These are phyloP conservation scores for Paecilomyces niveus DNA, from an alignment of 2,329 filamentous ascomycete genomes.

Conservation along the genomic window DNA sequence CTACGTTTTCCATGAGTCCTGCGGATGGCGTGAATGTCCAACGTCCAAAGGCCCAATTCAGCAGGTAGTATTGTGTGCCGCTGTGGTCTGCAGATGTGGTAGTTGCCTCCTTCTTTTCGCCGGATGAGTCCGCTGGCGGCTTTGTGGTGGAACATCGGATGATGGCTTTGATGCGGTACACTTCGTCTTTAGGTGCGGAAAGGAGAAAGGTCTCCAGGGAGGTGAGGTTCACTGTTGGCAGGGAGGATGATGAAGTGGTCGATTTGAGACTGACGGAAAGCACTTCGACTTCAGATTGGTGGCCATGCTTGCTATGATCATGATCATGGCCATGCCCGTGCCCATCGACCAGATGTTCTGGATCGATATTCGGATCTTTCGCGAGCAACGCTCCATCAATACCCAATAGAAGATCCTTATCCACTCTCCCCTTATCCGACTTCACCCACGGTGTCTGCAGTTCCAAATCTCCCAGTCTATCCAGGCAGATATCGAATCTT, in stretches of 20 bases:
- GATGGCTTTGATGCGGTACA: constrained; percentile 86
- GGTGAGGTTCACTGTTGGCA: constrained; percentile 47
- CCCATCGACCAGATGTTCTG: constrained; percentile 19
- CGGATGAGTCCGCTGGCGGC: constrained; percentile 41
- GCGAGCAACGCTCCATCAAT: constrained; percentile 68
- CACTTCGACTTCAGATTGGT: constrained; percentile 84
- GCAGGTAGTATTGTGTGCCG: constrained; percentile 59
- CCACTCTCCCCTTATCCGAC: constrained; percentile 72
- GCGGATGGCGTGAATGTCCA: constrained; percentile 73
- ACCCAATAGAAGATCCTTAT: constrained; percentile 73
- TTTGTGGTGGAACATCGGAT: constrained; percentile 38
- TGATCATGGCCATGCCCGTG: constrained; percentile 31
- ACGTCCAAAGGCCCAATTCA: constrained; percentile 96
- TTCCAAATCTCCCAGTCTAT: constrained; percentile 73
- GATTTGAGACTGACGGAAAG: constrained; percentile 66
- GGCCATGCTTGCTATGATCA: constrained; percentile 45
- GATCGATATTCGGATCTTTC: constrained; percentile 17
- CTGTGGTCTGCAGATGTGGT: constrained; percentile 6
- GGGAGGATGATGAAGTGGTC: constrained; percentile 21
- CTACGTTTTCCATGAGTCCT: constrained; percentile 31
- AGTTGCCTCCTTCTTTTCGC: constrained; percentile 32
- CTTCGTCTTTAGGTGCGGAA: constrained; percentile 79
- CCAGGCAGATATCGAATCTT: constrained; percentile 68
- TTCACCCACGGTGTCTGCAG: constrained; percentile 77
- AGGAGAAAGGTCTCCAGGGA: constrained; percentile 62